Evolutionary conservation across 2,329 filamentous ascomycete species (phyloP), one percentile per base, ranked within the genome.

Genomic region (Bipolaris cookei): DNA sequence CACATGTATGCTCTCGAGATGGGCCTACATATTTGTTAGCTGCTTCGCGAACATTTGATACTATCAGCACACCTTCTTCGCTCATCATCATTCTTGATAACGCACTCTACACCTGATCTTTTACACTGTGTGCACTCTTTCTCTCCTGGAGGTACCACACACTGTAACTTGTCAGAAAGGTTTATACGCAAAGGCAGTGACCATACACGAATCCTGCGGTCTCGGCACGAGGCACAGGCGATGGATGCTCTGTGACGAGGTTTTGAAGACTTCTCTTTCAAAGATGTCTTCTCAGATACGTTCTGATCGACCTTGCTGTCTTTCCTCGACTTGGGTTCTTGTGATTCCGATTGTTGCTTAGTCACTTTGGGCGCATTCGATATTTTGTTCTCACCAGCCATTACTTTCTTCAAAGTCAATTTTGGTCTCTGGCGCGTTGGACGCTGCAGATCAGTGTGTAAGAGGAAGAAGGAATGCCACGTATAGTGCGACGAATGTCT

Each of bases 1-100:
- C 80, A 82, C 79, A 84, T 84, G 69, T 85, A 86, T 51, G 83
- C 83, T 67, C 84, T 82, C 18, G 83, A 85, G 32, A 85, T 84
- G 6, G 83, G 83, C 35, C 83, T 85, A 42, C 28, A 49, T 32
- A 51, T 35, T 58, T 10, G 61, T 66, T 51, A 52, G 56, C 20
- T 14, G 21, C 28, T 16, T 2, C 25, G 1, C 20, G n/a, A 13
- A 7, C 3, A 13, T n/a, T 37, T 14, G 6, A 18, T 6, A 43
- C 21, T 6, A 14, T 4, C 4, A 13, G 45, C 25, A 3, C n/a
- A 84, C 83, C 82, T 76, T 70, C 83, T 73, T 39, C 83, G 74
- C 67, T 86, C 83, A 67, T 86, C 83, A 58, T 85, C 83, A 61
- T 85, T 83, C 64, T 82, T 84, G 65, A 86, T 86, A 51, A 85